phyloP scores from a whole-genome alignment of 768 basidiomycete genomes.

The Collybia sordida region DNA sequence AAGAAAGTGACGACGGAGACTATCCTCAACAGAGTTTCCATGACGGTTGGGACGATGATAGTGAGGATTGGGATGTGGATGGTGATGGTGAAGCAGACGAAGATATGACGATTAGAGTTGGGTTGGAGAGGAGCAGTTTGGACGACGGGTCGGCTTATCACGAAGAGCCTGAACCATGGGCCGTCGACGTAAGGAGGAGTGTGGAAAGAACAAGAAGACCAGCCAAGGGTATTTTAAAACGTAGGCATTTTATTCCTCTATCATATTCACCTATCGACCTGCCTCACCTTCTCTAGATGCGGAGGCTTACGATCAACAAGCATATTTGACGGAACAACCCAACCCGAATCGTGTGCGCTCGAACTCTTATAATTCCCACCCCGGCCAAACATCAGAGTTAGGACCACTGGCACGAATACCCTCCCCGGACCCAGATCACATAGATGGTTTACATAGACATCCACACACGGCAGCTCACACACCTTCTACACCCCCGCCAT shows the following conservation, averaged over 20 bases:
- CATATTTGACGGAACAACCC: constrained; percentile 47
- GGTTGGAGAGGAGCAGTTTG: constrained; percentile 47
- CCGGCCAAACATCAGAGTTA: constrained; percentile 46
- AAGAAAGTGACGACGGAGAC: constrained; percentile 54
- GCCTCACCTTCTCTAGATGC: constrained; percentile 48
- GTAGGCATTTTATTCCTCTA: constrained; percentile 43
- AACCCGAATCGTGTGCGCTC: constrained; percentile 62
- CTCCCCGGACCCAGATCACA: constrained; percentile 81
- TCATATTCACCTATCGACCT: not conserved
- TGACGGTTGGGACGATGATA: constrained; percentile 73
- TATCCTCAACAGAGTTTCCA: constrained; percentile 45
- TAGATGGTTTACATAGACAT: constrained; percentile 82
- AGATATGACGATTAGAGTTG: constrained; percentile 70
- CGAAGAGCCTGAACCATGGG: constrained; percentile 77
- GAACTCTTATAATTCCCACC: constrained; percentile 75
- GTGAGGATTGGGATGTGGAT: constrained; percentile 75
- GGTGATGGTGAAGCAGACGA: constrained; percentile 61
- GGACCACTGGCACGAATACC: constrained; percentile 84
- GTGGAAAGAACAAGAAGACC: constrained; percentile 66
- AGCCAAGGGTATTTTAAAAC: constrained; percentile 85
- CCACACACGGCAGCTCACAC: constrained; percentile 52
- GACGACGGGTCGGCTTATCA: constrained; percentile 50
- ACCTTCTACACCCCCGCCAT: constrained; percentile 19
- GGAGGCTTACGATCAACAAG: constrained; percentile 63
- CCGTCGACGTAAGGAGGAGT: constrained; percentile 68